phyloP scores from a whole-genome alignment of 2,329 filamentous ascomycete genomes.

The Xylaria sp. region DNA sequence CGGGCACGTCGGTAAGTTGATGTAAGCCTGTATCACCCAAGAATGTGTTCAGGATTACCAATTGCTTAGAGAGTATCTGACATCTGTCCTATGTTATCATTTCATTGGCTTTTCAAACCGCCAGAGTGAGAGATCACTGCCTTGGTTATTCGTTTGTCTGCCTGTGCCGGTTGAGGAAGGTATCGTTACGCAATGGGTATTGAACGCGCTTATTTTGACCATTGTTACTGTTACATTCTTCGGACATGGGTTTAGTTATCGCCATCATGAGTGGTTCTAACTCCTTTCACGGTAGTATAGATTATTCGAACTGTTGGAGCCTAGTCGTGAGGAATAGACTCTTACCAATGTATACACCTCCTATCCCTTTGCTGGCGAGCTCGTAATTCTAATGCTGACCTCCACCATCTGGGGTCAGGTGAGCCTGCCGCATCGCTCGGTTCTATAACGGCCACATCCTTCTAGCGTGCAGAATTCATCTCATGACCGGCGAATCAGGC shows the following conservation, averaged over 20 bases:
- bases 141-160: constrained; percentile 1
- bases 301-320: constrained; percentile 1
- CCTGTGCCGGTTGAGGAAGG: neutral
- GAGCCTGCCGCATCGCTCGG: neutral
- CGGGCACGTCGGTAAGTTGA: neutral
- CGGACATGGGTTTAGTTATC: neutral
- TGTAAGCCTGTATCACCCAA: neutral
- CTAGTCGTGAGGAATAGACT: constrained; percentile 15
- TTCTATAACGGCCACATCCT: constrained; percentile 6
- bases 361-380: constrained; percentile 16
- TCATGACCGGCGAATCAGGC: neutral
- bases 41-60: neutral
- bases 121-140: neutral
- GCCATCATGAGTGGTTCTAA: neutral
- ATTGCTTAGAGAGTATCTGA: neutral
- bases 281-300: constrained; percentile 4
- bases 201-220: constrained; percentile 11
- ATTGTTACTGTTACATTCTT: constrained; percentile 5
- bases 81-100: neutral
- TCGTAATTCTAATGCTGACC: constrained; percentile 14
- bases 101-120: neutral
- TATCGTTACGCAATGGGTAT: constrained; percentile 10
- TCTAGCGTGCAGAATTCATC: constrained; percentile 6
- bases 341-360: constrained; percentile 7
- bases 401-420: constrained; percentile 6